phyloP scores from a whole-genome alignment of 108 stramenopile genomes.

The Nitzschia palea region DNA sequence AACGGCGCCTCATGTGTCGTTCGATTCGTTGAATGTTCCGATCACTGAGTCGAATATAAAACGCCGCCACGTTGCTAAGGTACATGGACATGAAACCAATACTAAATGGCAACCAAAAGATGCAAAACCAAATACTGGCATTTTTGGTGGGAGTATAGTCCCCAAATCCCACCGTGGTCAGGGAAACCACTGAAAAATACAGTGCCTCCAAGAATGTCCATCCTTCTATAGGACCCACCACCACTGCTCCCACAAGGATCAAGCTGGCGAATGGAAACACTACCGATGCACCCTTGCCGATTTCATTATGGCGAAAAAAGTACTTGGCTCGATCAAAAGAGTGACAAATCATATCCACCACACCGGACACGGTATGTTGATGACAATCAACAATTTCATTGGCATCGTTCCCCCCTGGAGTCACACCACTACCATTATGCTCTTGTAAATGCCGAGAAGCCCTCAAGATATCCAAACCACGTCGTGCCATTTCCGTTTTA shows the following conservation, averaged over 20 bases:
- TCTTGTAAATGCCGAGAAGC: neutral
- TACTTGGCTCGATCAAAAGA: slow-evolving; percentile 38
- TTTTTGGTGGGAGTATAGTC: slow-evolving; percentile 67
- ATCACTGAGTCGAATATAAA: slow-evolving; percentile 79
- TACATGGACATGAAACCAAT: slow-evolving; percentile 82
- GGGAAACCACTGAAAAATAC: slow-evolving; percentile 80
- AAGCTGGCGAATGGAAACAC: slow-evolving; percentile 78
- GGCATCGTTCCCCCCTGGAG: slow-evolving; percentile 3
- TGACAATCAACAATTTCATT: slow-evolving; percentile 11
- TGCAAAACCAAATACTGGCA: slow-evolving; percentile 74
- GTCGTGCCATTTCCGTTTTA: slow-evolving; percentile 28
- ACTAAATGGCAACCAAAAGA: slow-evolving; percentile 80
- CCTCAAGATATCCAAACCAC: slow-evolving; percentile 15
- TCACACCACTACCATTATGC: slow-evolving; percentile 8
- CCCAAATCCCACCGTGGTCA: slow-evolving; percentile 83
- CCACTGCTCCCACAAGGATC: slow-evolving; percentile 67
- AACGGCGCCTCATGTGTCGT: slow-evolving; percentile 51
- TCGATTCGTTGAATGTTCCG: slow-evolving; percentile 73
- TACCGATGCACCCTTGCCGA: slow-evolving; percentile 63
- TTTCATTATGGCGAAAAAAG: slow-evolving; percentile 59
- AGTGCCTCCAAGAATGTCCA: slow-evolving; percentile 80
- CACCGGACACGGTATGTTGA: neutral
- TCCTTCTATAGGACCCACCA: slow-evolving; percentile 76
- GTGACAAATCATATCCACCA: slow-evolving; percentile 30
- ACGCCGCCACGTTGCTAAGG: slow-evolving; percentile 72